These are phyloP conservation scores for Penicillium canariense DNA, from an alignment of 495 filamentous ascomycete genomes.

Conservation along the genomic window DNA sequence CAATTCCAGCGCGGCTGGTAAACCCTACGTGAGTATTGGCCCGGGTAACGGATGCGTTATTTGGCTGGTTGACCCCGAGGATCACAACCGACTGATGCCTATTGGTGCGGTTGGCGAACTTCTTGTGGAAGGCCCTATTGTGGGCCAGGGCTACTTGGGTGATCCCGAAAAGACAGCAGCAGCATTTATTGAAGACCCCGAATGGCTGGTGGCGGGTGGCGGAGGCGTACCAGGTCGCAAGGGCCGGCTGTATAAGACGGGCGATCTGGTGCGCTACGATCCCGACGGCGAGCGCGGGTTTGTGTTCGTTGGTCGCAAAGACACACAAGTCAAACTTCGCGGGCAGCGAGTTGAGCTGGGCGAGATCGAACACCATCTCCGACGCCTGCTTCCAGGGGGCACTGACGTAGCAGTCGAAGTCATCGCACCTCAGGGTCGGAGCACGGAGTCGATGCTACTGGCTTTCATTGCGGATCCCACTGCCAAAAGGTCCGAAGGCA, in stretches of 20 bases:
- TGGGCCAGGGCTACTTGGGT: conserved; percentile 49
- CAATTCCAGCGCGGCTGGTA: conserved; percentile 1
- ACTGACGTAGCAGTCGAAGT: conserved; percentile 3
- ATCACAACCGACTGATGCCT: conserved; percentile 29
- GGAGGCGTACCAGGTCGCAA: conserved; percentile 6
- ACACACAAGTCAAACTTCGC: conserved; percentile 13
- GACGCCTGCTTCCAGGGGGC: conserved; percentile 6
- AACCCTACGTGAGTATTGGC: conserved; percentile 27
- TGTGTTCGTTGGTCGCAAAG: too few species aligned
- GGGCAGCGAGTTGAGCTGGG: conserved; percentile 42
- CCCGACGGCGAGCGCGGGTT: conserved; percentile 8
- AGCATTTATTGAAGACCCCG: conserved; percentile 42
- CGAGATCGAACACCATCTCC: conserved; percentile 35
- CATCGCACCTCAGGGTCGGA: neutral
- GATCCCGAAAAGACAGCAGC: conserved; percentile 40
- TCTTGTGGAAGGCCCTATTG: conserved; percentile 9
- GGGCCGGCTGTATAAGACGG: conserved; percentile 21
- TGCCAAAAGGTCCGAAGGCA: conserved; percentile 1
- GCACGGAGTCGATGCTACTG: conserved; percentile 5
- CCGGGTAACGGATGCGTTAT: conserved; percentile 18
- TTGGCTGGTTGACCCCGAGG: conserved; percentile 31
- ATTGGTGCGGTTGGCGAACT: conserved; percentile 37
- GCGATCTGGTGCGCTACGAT: conserved; percentile 18
- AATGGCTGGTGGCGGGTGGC: conserved; percentile 13
- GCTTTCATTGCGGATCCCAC: conserved; percentile 10